Percentiles rank a stretch among this genome's conserved stretches.
Evolutionary conservation across 2,329 filamentous ascomycete genomes (phyloP).

Genomic region (Lachnellula occidentalis): DNA sequence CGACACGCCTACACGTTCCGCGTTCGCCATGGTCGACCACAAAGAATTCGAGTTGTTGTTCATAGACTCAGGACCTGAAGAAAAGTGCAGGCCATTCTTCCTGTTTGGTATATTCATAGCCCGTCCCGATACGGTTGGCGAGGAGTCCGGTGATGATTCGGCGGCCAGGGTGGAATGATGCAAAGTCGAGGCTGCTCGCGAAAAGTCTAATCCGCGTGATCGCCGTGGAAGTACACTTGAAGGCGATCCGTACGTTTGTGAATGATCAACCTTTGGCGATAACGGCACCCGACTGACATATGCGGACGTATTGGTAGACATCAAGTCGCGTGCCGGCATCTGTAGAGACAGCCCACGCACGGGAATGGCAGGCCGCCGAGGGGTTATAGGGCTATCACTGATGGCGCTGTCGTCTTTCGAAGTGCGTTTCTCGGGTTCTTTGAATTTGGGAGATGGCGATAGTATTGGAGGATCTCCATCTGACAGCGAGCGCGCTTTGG

Average conservation of each 20-base stretch:
- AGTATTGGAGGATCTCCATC: conserved; percentile 27
- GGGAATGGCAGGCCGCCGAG: conserved; percentile 61
- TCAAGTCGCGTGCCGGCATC: conserved; percentile 52
- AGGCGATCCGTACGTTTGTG: conserved; percentile 80
- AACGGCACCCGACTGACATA: conserved; percentile 59
- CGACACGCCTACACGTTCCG: conserved; percentile 67
- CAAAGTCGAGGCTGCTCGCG: conserved; percentile 84
- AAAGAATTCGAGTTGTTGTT: conserved; percentile 50
- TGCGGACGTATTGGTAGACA: conserved; percentile 38
- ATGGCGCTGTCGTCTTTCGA: conserved; percentile 32
- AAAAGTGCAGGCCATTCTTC: conserved; percentile 41
- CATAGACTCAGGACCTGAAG: conserved; percentile 57
- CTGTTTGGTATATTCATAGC: conserved; percentile 58
- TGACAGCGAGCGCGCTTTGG: conserved; percentile 29
- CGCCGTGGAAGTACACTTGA: conserved; percentile 83
- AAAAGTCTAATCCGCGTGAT: conserved; percentile 88
- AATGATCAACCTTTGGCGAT: conserved; percentile 80
- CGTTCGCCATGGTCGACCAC: conserved; percentile 65
- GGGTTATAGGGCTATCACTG: conserved; percentile 55
- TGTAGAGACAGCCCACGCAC: conserved; percentile 64
- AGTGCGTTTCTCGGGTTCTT: conserved; percentile 27
- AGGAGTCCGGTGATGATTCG: conserved; percentile 81
- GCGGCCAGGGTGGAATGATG: conserved; percentile 94
- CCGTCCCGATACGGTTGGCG: conserved; percentile 73
- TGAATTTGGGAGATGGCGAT: conserved; percentile 31